Conservation (phyloP, 768 basidiomycete species). For the Calvatia gigantea region DNA sequence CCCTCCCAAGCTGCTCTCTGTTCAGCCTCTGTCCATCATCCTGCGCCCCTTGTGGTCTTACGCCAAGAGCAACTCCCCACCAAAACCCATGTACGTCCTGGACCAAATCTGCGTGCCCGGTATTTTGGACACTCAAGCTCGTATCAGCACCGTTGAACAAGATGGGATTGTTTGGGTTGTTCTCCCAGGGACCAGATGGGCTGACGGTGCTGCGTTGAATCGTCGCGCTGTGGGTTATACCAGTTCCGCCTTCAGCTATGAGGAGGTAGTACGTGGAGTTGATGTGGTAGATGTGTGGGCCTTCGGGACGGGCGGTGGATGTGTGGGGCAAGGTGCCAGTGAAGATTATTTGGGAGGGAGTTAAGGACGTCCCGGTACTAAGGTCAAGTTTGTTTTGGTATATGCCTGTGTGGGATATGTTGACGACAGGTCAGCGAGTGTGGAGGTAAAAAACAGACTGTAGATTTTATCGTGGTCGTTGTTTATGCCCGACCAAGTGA, state of each 20-base stretch:
- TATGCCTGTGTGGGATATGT: slow-evolving; percentile 24
- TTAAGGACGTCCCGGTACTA: slow-evolving; percentile 31
- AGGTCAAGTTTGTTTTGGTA: slow-evolving; percentile 38
- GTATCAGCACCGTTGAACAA: slow-evolving; percentile 35
- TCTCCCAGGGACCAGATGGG: slow-evolving; percentile 39
- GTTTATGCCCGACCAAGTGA: slow-evolving; percentile 36
- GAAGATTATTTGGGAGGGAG: slow-evolving; percentile 32
- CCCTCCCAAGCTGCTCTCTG: slow-evolving; percentile 24
- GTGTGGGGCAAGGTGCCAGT: slow-evolving; percentile 33
- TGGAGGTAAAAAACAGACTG: slow-evolving; percentile 17
- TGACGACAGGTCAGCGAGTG: neutral
- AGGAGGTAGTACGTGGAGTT: slow-evolving; percentile 37
- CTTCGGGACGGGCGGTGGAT: slow-evolving; percentile 34
- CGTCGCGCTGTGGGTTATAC: slow-evolving; percentile 29
- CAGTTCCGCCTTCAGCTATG: slow-evolving; percentile 40
- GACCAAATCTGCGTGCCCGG: slow-evolving; percentile 35
- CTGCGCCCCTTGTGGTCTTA: slow-evolving; percentile 30
- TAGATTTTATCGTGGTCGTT: slow-evolving; percentile 39
- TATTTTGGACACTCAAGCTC: slow-evolving; percentile 32
- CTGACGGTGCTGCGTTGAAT: slow-evolving; percentile 32
- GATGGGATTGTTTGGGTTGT: slow-evolving; percentile 35
- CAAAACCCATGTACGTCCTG: slow-evolving; percentile 31
- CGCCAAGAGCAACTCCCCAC: slow-evolving; percentile 40
- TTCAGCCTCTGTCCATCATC: slow-evolving; percentile 9
- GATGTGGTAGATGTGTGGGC: slow-evolving; percentile 36